A percentile compares a stretch with the other conserved stretches of the same genome.
Evolutionary conservation across 768 basidiomycete genomes (phyloP).

Genomic region (Pulveroboletus sp.): DNA sequence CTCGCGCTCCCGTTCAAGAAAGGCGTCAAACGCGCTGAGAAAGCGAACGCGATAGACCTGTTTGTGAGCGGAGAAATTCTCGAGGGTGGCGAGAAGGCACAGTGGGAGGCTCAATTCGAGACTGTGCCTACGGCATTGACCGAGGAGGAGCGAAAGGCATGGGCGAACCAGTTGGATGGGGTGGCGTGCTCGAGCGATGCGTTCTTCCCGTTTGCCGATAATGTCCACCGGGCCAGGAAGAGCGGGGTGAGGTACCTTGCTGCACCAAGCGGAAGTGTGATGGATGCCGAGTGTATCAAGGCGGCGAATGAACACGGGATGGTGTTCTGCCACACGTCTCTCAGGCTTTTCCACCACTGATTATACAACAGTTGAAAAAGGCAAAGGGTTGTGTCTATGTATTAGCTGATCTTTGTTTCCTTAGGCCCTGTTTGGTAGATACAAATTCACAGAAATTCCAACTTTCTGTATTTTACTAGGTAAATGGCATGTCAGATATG

Average conservation of each 20-base stretch:
- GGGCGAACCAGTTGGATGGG: conserved; percentile 68
- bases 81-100: conserved; percentile 82
- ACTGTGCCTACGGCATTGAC: conserved; percentile 59
- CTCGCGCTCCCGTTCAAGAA: conserved; percentile 94
- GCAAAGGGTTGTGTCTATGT: not conserved
- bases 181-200: conserved; percentile 96
- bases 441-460: too few relatives aligned
- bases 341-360: conserved; percentile 89
- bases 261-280: conserved; percentile 90
- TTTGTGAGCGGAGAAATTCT: conserved; percentile 88
- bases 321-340: conserved; percentile 83
- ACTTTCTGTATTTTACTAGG: too few relatives aligned
- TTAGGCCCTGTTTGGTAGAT: too few relatives aligned
- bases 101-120: conserved; percentile 91
- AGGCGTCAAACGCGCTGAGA: conserved; percentile 95
- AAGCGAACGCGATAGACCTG: conserved; percentile 96
- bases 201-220: conserved; percentile 99
- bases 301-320: conserved; percentile 91
- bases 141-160: conserved; percentile 66
- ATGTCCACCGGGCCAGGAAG: conserved; percentile 88
- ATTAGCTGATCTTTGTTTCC: not conserved
- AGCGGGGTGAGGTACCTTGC: conserved; percentile 92
- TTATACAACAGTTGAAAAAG: not conserved
- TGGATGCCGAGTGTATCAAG: conserved; percentile 96
- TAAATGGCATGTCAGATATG: too few relatives aligned